Base-by-base conservation (phyloP, 2,329 filamentous ascomycete genomes). In the Fusarium sp. region DNA sequence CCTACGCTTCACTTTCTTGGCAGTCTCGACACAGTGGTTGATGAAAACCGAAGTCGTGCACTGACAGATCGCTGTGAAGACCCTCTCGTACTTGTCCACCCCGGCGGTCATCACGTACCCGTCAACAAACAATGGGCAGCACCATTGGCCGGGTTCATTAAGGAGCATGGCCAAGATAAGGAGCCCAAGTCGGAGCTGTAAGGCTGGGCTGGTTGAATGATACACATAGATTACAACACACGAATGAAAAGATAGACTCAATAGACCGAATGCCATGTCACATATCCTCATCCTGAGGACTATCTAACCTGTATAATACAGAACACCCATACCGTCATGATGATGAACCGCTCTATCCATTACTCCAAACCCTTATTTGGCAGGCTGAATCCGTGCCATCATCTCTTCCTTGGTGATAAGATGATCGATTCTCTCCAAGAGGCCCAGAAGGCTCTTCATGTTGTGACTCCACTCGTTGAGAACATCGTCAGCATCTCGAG, bases 341-440 rank as follows among this genome's bases (percentile, higher is more conserved):
- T 72, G 59, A 69, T 69, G 58, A 58, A 71, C 61, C 65, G 71
- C 52, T 75, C 65, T 69, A 70, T 54, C 55, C 58, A 46, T 34
- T 65, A 48, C 29, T 74, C 72, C 79, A 79, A 77, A 80, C 77
- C 58, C 80, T 78, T 64, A 79, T 80, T 52, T 71, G 22, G 82
- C 83, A 8, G 93, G 93, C 81, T 96, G 91, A 76, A 99, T 98
- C 64, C 94, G 88, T 43, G 96, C 96, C 96, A 99, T 99, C 96
- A 99, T 99, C 86, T 99, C 96, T 83, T 99, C 96, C 87, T 98
- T 98, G 58, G 97, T 99, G 78, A 99, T 99, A 76, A 99, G 86
- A 81, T 99, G 96, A 79, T 99, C 96, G 67, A 99, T 97, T 69
- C 94, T 88, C 86, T 97, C 94, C 78, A 97, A 79, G 58, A 95